These are phyloP conservation scores for Chalaropsis thielavioides DNA, from an alignment of 2,329 filamentous ascomycete species.

Conservation along the genomic window DNA sequence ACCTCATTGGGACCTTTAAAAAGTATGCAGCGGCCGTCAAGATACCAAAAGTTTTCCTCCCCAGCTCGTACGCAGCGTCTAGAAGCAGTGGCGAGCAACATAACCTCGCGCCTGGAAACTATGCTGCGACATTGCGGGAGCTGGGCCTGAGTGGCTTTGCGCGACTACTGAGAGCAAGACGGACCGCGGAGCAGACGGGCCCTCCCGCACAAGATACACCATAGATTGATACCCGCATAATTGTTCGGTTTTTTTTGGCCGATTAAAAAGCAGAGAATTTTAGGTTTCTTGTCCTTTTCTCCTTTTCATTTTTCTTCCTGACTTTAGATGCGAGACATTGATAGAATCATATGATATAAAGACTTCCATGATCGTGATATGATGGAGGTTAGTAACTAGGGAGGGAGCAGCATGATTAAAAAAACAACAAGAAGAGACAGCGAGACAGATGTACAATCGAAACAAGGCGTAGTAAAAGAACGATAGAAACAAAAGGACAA, in stretches of 20 bases:
- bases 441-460: slow-evolving; percentile 7
- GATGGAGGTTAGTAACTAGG: not conserved
- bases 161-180: slow-evolving; percentile 5
- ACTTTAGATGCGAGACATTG: not conserved
- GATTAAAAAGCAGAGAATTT: not conserved
- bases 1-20: slow-evolving; percentile 32
- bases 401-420: not conserved
- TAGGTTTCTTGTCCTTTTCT: not conserved
- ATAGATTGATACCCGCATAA: slow-evolving; percentile 6
- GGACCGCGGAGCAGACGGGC: not conserved
- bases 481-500: slow-evolving; percentile 7
- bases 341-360: slow-evolving; percentile 6
- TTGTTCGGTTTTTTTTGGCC: not conserved
- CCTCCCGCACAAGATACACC: not conserved
- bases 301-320: not conserved
- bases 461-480: not conserved
- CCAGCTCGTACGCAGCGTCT: not conserved
- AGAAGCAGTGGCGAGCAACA: not conserved
- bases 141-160: slow-evolving; percentile 9
- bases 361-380: not conserved
- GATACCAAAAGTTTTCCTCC: slow-evolving; percentile 4
- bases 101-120: slow-evolving; percentile 7
- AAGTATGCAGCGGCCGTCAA: slow-evolving; percentile 11
- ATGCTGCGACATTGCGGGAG: slow-evolving; percentile 10
- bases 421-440: not conserved